These are phyloP conservation scores for Populus deltoides DNA, from an alignment of 345 rosid genomes.

Conservation along the genomic window DNA sequence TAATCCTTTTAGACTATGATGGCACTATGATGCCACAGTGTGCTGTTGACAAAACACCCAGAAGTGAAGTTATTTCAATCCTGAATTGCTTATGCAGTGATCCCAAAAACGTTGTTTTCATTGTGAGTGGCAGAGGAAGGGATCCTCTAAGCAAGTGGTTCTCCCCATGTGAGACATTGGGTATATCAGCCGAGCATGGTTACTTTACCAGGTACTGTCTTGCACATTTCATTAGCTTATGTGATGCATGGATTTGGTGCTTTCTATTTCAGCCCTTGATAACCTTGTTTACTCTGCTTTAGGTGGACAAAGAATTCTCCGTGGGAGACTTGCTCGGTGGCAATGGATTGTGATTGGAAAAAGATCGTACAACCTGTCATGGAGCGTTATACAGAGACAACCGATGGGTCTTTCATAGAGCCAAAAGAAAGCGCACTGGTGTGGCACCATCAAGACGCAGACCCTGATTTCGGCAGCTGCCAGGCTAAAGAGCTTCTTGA, in stretches of 20 bases:
- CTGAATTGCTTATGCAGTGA: slow-evolving; percentile 65
- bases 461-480: slow-evolving; percentile 61
- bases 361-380: slow-evolving; percentile 70
- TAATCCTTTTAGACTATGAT: slow-evolving; percentile 81
- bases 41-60: slow-evolving; percentile 56
- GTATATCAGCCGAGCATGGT: slow-evolving; percentile 88
- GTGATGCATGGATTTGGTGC: not conserved
- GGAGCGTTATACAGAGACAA: slow-evolving; percentile 66
- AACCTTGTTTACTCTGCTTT: slow-evolving; percentile 2
- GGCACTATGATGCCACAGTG: slow-evolving; percentile 66
- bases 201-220: slow-evolving; percentile 58
- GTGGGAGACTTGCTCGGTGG: slow-evolving; percentile 52
- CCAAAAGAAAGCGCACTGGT: slow-evolving; percentile 77
- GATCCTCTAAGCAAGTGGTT: slow-evolving; percentile 73
- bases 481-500: slow-evolving; percentile 87
- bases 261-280: not conserved
- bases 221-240: not conserved
- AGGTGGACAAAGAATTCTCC: slow-evolving; percentile 58
- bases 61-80: slow-evolving; percentile 45
- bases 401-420: slow-evolving; percentile 83
- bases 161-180: slow-evolving; percentile 55
- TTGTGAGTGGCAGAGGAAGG: slow-evolving; percentile 83
- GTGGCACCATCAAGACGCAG: slow-evolving; percentile 82
- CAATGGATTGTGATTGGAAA: slow-evolving; percentile 56
- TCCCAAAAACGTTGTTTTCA: slow-evolving; percentile 64